Evolutionary conservation across 1,284 basidiomycete genomes (phyloP), one percentile per base, ranked within the genome.

Genomic region (Somion occarium): DNA sequence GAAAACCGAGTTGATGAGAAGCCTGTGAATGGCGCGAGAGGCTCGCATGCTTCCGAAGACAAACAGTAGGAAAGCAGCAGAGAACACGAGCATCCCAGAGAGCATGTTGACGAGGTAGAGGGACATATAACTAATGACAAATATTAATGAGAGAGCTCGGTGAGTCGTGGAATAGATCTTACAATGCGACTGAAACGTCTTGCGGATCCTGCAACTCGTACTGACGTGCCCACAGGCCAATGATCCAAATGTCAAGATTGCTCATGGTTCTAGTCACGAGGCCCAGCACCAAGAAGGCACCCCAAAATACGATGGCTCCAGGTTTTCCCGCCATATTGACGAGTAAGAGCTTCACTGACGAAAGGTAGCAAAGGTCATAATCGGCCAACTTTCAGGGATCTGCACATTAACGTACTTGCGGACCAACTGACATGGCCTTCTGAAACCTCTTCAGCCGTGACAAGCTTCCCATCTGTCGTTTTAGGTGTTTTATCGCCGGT

Each of bases 381-480:
- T 24, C 15, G 30, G 45, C 55, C 19, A 24, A 60, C 66, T 47
- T 52, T 73, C 73, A 53, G n/a, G 13, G 20, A 4, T 5, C 5
- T 18, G 13, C 38, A 39, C 38, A 18, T 20, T 7, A 15, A 34
- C 30, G 7, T 34, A 34, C 30, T 34, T 11, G 75, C 71, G 1
- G 61, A 47, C 68, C 75, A 73, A 57, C 79, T 71, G n/a, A 83
- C 72, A 48, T 76, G 73, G 1, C 82, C 83, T 50, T 76, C 69
- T 2, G 76, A 73, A 48, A 82, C 73, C 62, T 85, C 82, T 58
- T 85, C 83, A 5, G 74, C 78, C 18, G 81, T 68, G 38, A 82
- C 69, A 2, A 84, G 65, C 57, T 79, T 77, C 0, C 76, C 76
- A 42, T 66, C 65, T 24, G 37, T 34, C 12, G 58, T 52, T 22